Conservation (phyloP, 371 early-diverging fungal genomes). For the Haplosporangium sp. region DNA sequence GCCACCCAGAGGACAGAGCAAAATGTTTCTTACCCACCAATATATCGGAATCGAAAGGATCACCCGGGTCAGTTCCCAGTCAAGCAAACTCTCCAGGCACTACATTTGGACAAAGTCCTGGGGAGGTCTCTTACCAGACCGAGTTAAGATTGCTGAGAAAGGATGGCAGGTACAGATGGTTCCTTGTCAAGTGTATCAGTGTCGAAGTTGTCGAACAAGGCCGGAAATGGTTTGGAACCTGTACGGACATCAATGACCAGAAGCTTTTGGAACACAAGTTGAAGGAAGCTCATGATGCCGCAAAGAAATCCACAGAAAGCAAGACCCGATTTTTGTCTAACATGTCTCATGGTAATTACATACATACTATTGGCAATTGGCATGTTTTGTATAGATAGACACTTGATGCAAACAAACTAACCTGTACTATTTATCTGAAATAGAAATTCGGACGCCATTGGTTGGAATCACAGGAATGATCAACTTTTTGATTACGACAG, state of each 20-base stretch:
- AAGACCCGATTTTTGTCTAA: constrained; percentile 76
- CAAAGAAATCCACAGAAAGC: constrained; percentile 76
- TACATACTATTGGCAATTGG: no score
- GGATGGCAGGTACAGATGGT: constrained; percentile 70
- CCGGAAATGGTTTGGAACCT: constrained; percentile 76
- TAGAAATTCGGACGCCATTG: constrained; percentile 74
- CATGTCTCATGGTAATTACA: constrained; percentile 70
- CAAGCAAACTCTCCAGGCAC: constrained; percentile 39
- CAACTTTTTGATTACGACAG: constrained; percentile 72
- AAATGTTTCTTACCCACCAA: constrained; percentile 67
- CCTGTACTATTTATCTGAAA: not conserved
- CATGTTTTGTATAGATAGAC: not conserved
- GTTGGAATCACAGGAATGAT: constrained; percentile 78
- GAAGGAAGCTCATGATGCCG: constrained; percentile 77
- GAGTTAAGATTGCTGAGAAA: constrained; percentile 66
- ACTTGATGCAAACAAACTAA: not conserved
- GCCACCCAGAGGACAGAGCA: constrained; percentile 68
- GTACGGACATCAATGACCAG: constrained; percentile 77
- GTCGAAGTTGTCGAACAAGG: constrained; percentile 70
- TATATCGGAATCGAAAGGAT: constrained; percentile 15
- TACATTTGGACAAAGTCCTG: constrained; percentile 52
- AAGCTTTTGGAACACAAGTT: constrained; percentile 72
- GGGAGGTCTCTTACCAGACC: constrained; percentile 66
- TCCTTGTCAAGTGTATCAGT: constrained; percentile 72
- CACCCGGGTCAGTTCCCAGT: constrained; percentile 2